These are phyloP conservation scores for Teratosphaeria destructans DNA, from an alignment of 2,329 filamentous ascomycete genomes.

Conservation along the genomic window DNA sequence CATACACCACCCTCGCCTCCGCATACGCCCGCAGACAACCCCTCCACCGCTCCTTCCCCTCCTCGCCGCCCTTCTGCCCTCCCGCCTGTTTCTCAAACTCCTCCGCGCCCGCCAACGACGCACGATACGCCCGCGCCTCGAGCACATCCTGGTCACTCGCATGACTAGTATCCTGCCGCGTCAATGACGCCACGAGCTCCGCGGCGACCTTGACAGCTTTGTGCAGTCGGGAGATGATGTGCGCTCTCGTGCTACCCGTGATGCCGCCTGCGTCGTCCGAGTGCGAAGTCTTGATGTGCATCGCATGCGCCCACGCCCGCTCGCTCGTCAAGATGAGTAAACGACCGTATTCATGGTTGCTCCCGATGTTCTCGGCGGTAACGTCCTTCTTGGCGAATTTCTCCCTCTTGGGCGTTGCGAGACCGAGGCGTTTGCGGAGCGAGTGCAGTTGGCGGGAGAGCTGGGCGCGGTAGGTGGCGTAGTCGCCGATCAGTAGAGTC, in stretches of 20 bases:
- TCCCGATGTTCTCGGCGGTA: conserved; percentile 63
- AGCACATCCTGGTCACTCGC: conserved; percentile 62
- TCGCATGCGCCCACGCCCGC: conserved; percentile 87
- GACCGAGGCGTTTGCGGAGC: conserved; percentile 72
- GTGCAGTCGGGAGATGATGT: conserved; percentile 77
- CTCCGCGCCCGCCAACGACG: conserved; percentile 63
- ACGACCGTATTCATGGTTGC: conserved; percentile 66
- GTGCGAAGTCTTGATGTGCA: conserved; percentile 82
- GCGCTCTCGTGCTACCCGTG: conserved; percentile 66
- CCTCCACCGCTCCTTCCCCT: conserved; percentile 54
- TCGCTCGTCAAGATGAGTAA: conserved; percentile 80
- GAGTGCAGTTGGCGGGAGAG: conserved; percentile 73
- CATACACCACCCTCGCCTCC: conserved; percentile 71
- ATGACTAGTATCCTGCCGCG: conserved; percentile 51
- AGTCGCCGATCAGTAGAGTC: conserved; percentile 79
- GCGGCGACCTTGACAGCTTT: conserved; percentile 67
- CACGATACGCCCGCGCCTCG: conserved; percentile 76
- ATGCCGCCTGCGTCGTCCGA: conserved; percentile 66
- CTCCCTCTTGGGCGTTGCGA: conserved; percentile 72
- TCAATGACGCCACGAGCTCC: conserved; percentile 55
- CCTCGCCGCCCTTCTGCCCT: conserved; percentile 28
- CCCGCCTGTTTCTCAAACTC: conserved; percentile 72
- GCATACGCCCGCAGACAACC: conserved; percentile 66
- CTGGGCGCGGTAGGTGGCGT: conserved; percentile 71
- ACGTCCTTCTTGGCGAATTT: conserved; percentile 71